phyloP scores from a whole-genome alignment of 768 basidiomycete species.

The Mycena indigotica region DNA sequence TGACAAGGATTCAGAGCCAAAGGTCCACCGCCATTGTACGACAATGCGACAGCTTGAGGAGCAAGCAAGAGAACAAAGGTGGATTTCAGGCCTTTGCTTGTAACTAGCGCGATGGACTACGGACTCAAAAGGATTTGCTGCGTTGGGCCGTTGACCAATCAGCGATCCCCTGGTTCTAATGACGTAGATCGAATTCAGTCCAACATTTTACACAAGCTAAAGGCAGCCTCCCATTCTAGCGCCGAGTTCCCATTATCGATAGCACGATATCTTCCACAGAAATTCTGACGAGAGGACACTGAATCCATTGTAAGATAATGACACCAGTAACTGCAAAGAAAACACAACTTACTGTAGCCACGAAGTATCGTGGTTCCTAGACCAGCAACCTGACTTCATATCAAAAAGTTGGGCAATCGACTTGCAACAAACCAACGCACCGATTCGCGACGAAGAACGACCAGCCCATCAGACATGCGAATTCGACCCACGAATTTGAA shows the following conservation, averaged over 20 bases:
- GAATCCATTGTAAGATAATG: not conserved
- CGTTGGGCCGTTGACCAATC: too few relatives aligned
- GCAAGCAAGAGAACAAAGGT: too few relatives aligned
- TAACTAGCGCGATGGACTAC: too few relatives aligned
- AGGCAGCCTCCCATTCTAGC: constrained; percentile 53
- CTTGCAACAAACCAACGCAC: constrained; percentile 34
- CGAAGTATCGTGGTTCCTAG: constrained; percentile 44
- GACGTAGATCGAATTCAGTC: too few relatives aligned
- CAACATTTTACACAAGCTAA: constrained; percentile 47
- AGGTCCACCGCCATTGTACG: too few relatives aligned
- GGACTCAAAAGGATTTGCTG: too few relatives aligned
- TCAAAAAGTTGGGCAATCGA: not conserved
- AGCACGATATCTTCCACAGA: constrained; percentile 51
- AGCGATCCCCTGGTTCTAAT: too few relatives aligned
- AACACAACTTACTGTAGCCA: constrained; percentile 49
- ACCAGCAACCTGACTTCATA: constrained; percentile 26
- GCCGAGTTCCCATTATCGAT: constrained; percentile 34
- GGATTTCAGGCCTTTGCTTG: too few relatives aligned
- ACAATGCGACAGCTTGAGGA: too few relatives aligned
- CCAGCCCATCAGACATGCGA: constrained; percentile 59
- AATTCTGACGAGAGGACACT: constrained; percentile 55
- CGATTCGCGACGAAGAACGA: constrained; percentile 55
- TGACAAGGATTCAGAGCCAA: too few relatives aligned
- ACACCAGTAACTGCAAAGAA: not conserved
- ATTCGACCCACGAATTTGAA: constrained; percentile 60